Conservation (phyloP, 1,139 yeast genomes). For the Debaryomycetaceae sp. region DNA sequence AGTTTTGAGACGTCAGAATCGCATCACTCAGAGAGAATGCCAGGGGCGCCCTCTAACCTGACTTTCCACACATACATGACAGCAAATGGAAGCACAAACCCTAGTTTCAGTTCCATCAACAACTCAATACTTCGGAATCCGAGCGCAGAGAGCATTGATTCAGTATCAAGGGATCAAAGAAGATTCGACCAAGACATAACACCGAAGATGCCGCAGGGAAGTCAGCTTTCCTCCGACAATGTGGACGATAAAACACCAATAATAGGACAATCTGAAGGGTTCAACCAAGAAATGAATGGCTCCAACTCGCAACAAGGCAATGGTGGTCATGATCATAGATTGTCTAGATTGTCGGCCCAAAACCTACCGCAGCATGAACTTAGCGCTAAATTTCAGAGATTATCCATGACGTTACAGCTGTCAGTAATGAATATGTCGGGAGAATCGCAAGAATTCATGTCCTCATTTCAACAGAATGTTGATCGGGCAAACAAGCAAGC, state of each 20-base stretch:
- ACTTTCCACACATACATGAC: conserved; percentile 27
- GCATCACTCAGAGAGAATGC: conserved; percentile 2
- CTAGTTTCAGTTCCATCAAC: conserved; percentile 34
- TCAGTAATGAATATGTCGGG: conserved; percentile 28
- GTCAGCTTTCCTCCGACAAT: conserved; percentile 5
- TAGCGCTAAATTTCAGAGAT: conserved; percentile 36
- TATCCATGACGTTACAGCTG: conserved; percentile 38
- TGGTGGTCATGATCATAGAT: neutral
- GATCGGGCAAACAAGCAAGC: conserved; percentile 10
- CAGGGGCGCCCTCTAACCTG: conserved; percentile 20
- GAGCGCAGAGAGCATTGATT: conserved; percentile 1
- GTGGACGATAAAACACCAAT: conserved; percentile 32
- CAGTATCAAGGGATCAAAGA: neutral
- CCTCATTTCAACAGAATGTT: conserved; percentile 39
- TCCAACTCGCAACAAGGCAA: neutral
- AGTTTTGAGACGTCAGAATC: conserved; percentile 4
- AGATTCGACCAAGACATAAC: conserved; percentile 19
- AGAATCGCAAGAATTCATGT: conserved; percentile 41
- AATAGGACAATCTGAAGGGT: conserved; percentile 11
- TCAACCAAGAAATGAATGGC: neutral
- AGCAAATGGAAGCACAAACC: conserved; percentile 17
- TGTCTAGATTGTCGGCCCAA: conserved; percentile 1
- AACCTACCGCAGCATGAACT: conserved; percentile 35
- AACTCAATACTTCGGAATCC: conserved; percentile 25
- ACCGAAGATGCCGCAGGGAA: conserved; percentile 18